Evolutionary conservation across 129 eudicot species (phyloP).

Genomic region (Flaveria robusta): DNA sequence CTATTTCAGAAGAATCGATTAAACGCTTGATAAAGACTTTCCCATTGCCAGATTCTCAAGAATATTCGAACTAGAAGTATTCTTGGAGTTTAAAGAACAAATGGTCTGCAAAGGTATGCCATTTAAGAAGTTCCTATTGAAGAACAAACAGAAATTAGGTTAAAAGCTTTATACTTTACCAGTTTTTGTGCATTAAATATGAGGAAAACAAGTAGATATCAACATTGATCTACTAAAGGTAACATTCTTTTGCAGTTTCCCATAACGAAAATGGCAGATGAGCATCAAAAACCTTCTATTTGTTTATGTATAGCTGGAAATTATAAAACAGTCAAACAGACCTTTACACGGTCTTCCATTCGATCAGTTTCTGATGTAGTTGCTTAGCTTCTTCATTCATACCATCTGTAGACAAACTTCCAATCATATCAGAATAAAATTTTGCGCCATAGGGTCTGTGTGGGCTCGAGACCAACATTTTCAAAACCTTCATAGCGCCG

Average conservation of each 20-base stretch:
- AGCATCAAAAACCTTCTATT: not conserved
- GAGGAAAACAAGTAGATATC: conserved; percentile 9
- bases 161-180: conserved; percentile 20
- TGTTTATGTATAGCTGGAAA: conserved; percentile 14
- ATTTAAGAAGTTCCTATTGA: conserved; percentile 12
- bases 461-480: conserved; percentile 53
- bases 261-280: not conserved
- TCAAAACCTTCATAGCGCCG: conserved; percentile 55
- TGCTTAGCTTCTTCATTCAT: conserved; percentile 40
- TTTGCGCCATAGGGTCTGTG: conserved; percentile 23
- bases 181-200: conserved; percentile 7
- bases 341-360: conserved; percentile 41
- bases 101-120: conserved; percentile 42
- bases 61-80: conserved; percentile 9
- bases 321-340: conserved; percentile 16
- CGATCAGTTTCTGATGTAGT: conserved; percentile 50
- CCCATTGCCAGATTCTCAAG: conserved; percentile 33
- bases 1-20: conserved; percentile 45
- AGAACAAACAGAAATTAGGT: conserved; percentile 17
- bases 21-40: conserved; percentile 56
- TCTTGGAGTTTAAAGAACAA: conserved; percentile 1
- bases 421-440: conserved; percentile 42
- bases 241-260: conserved; percentile 24
- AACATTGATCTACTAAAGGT: not conserved
- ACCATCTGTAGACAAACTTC: conserved; percentile 50